Base-by-base conservation (phyloP, 2,329 filamentous ascomycete genomes). In the Microcyclospora pomicola region DNA sequence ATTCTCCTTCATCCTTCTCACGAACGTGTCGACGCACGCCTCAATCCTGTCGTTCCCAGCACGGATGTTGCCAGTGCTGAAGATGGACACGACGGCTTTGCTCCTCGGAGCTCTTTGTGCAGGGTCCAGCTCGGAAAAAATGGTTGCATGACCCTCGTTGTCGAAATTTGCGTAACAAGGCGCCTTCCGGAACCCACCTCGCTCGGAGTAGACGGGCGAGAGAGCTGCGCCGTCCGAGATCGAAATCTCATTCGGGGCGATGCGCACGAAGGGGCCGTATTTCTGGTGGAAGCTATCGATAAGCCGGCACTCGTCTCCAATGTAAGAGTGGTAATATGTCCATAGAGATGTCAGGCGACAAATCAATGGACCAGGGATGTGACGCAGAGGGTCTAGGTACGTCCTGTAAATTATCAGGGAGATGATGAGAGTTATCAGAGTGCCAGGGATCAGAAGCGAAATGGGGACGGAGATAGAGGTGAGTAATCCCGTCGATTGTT, bases 241-340 rank as follows among this genome's bases (percentile, higher is more conserved):
- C 38, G 63, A 40, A 16, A 59, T 66, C 49, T 87, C 82, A 47
- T 82, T 74, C 0, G 82, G 82, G 46, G 80, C 76, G 47, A 88
- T 79, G 15, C 82, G 71, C 15, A 87, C 73, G 0, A 88, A 59
- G 2, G 75, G 74, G 1, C 82, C 82, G 15, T 79, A 65, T 47
- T 72, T 73, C 60, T 74, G 69, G 60, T 88, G 82, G 41, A 50
- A 39, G 13, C 19, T 12, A 11, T 46, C 36, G 34, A 55, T 53
- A n/a, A 39, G 40, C 10, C 39, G 52, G 31, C 38, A 46, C 38
- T 50, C 47, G 36, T 52, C 43, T 16, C 55, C 56, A 29, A 49
- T 34, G 40, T 54, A 59, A 13, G 51, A 50, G 37, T 56, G 51
- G 31, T 48, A 51, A 38, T 44, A 52, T 16, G 42, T 41, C 46